Conservation (phyloP, 352 stramenopile species). For the Plasmopara muralis region DNA sequence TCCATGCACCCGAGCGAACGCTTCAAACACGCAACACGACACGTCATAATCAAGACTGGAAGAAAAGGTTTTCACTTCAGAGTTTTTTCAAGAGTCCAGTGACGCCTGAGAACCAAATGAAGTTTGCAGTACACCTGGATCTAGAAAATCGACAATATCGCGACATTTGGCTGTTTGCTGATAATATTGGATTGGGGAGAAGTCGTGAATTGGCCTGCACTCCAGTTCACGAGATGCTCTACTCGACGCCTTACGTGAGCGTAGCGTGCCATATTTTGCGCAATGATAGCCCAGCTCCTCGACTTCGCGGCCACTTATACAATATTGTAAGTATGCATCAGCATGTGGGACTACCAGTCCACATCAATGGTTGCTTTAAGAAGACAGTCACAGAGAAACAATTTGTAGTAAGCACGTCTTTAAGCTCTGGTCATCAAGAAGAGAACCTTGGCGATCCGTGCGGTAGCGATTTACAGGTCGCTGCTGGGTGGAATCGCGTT, state of each 20-base stretch:
- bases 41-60: slow-evolving; percentile 57
- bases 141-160: slow-evolving; percentile 43
- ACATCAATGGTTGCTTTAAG: slow-evolving; percentile 78
- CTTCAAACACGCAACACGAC: slow-evolving; percentile 43
- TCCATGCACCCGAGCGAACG: slow-evolving; percentile 34
- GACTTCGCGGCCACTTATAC: slow-evolving; percentile 53
- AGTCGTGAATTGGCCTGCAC: slow-evolving; percentile 60
- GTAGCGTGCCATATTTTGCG: slow-evolving; percentile 56
- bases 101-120: slow-evolving; percentile 54
- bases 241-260: slow-evolving; percentile 59
- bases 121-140: slow-evolving; percentile 57
- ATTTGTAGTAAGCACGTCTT: slow-evolving; percentile 19
- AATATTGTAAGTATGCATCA: slow-evolving; percentile 48
- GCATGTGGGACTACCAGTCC: slow-evolving; percentile 47
- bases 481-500: slow-evolving; percentile 62
- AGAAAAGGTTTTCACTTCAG: slow-evolving; percentile 69
- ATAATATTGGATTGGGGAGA: slow-evolving; percentile 60
- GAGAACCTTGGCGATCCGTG: slow-evolving; percentile 11
- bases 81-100: slow-evolving; percentile 68
- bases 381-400: slow-evolving; percentile 44
- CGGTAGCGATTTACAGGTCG: slow-evolving; percentile 49
- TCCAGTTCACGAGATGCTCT: slow-evolving; percentile 51
- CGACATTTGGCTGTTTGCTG: slow-evolving; percentile 58
- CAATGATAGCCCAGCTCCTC: slow-evolving; percentile 30
- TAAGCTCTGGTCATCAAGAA: slow-evolving; percentile 11